Evolutionary conservation across 495 filamentous ascomycete species (phyloP).

Genomic region (Cercophora samala): DNA sequence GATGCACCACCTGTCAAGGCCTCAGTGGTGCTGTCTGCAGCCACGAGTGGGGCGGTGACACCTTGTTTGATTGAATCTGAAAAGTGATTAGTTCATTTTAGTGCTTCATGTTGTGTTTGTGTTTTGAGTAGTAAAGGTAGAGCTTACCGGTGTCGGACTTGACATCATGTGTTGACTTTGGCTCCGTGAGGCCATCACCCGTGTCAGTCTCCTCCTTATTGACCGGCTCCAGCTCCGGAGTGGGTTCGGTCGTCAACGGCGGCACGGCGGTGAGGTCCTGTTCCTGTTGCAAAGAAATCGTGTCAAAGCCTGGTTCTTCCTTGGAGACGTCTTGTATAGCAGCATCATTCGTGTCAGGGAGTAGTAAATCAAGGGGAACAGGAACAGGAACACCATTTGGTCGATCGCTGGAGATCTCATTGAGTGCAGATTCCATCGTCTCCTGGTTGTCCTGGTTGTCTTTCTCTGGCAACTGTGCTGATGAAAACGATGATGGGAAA

Average conservation of each 20-base stretch:
- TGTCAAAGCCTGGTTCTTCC: constrained; percentile 19
- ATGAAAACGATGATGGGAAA: constrained; percentile 7
- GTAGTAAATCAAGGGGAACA: constrained; percentile 16
- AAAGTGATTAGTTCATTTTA: background rate
- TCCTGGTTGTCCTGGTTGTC: background rate
- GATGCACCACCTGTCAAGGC: constrained; percentile 30
- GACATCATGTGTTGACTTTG: background rate
- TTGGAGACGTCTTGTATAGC: constrained; percentile 9
- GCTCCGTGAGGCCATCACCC: constrained; percentile 6
- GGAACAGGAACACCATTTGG: background rate
- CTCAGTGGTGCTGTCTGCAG: constrained; percentile 26
- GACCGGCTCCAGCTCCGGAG: background rate
- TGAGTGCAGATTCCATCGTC: background rate
- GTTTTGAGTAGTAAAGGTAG: background rate
- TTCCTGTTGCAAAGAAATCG: constrained; percentile 9
- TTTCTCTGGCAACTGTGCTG: background rate
- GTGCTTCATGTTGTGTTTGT: background rate
- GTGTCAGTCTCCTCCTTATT: constrained; percentile 7
- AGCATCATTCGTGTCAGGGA: constrained; percentile 12
- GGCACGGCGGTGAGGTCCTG: constrained; percentile 8
- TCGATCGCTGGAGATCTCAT: background rate
- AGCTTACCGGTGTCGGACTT: background rate
- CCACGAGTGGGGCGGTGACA: constrained; percentile 21
- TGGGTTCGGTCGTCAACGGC: constrained; percentile 2
- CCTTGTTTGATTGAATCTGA: constrained; percentile 5